A percentile compares a stretch with the other conserved stretches of the same genome.
Evolutionary conservation across 73 alveolate genomes (phyloP).

Genomic region (Paramecium primaurelia): DNA sequence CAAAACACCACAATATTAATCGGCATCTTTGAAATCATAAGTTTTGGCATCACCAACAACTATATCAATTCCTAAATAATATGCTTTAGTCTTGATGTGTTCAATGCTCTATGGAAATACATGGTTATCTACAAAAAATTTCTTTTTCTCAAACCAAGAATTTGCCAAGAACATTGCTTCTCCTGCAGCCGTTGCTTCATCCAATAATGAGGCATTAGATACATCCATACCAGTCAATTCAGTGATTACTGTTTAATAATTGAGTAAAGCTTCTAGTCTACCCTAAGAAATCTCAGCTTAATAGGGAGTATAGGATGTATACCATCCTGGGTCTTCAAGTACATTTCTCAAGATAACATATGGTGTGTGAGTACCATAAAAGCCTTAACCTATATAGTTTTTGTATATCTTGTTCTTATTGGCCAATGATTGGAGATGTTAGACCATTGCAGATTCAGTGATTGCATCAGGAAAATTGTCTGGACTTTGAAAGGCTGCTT

Average conservation of each 20-base stretch:
- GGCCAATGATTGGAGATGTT: slow-evolving; percentile 64
- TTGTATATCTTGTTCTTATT: slow-evolving; percentile 71
- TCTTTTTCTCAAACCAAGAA: slow-evolving; percentile 64
- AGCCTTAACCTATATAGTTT: slow-evolving; percentile 85
- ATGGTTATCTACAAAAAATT: slow-evolving; percentile 69
- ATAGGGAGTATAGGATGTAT: slow-evolving; percentile 97
- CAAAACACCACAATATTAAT: slow-evolving; percentile 72
- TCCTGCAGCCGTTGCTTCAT: slow-evolving; percentile 95
- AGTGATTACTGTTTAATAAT: slow-evolving; percentile 83
- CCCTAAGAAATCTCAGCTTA: slow-evolving; percentile 97
- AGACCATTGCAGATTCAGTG: slow-evolving; percentile 63
- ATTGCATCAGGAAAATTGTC: slow-evolving; percentile 69
- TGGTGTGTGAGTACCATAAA: slow-evolving; percentile 69
- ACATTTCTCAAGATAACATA: slow-evolving; percentile 78
- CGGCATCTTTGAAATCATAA: slow-evolving; percentile 64
- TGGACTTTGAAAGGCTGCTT: slow-evolving; percentile 53
- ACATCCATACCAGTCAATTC: slow-evolving; percentile 83
- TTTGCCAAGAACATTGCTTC: slow-evolving; percentile 92
- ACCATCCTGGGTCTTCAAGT: slow-evolving; percentile 92
- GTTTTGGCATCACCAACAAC: slow-evolving; percentile 68
- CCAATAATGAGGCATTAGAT: slow-evolving; percentile 94
- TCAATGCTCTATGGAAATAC: slow-evolving; percentile 86
- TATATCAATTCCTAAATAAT: slow-evolving; percentile 77
- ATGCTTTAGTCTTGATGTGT: slow-evolving; percentile 82
- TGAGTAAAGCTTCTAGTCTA: slow-evolving; percentile 77